These are phyloP conservation scores for Penicillium crystallinum DNA, from an alignment of 495 filamentous ascomycete species.

Conservation along the genomic window DNA sequence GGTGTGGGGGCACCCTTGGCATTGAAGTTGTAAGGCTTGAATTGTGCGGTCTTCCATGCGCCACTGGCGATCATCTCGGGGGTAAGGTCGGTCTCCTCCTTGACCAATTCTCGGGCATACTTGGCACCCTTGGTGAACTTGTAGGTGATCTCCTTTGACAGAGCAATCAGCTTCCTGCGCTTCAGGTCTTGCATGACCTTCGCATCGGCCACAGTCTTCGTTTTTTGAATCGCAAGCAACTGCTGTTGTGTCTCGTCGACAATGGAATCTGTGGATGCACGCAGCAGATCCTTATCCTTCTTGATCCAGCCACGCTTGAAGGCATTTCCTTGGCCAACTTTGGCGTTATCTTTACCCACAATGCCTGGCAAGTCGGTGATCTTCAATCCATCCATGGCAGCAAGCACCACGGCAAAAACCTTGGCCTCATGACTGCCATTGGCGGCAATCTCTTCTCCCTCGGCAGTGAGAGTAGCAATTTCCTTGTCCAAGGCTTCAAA, in stretches of 20 bases:
- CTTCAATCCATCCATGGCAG: constrained; percentile 71
- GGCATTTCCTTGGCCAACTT: constrained; percentile 90
- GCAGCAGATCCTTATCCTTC: constrained; percentile 68
- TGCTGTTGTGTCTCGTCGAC: constrained; percentile 72
- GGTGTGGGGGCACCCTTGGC: constrained; percentile 74
- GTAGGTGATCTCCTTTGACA: constrained; percentile 82
- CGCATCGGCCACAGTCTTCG: constrained; percentile 58
- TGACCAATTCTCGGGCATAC: constrained; percentile 76
- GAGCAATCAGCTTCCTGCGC: constrained; percentile 78
- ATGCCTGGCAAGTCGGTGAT: constrained; percentile 71
- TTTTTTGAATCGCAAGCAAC: constrained; percentile 63
- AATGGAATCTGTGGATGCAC: constrained; percentile 59
- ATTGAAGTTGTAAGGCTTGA: constrained; percentile 98
- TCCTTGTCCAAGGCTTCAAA: constrained; percentile 81
- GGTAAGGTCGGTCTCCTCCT: constrained; percentile 93
- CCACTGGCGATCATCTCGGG: constrained; percentile 78
- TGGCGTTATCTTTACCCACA: constrained; percentile 78
- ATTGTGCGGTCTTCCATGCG: constrained; percentile 67
- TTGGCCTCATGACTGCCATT: constrained; percentile 93
- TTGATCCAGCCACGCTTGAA: constrained; percentile 96
- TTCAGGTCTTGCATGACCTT: constrained; percentile 75
- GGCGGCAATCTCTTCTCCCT: constrained; percentile 70
- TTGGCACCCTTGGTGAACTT: constrained; percentile 78
- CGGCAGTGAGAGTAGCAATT: constrained; percentile 68
- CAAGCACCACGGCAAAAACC: constrained; percentile 80